Conservation (phyloP, 1,284 basidiomycete species). For the Takashimella tepidaria region DNA sequence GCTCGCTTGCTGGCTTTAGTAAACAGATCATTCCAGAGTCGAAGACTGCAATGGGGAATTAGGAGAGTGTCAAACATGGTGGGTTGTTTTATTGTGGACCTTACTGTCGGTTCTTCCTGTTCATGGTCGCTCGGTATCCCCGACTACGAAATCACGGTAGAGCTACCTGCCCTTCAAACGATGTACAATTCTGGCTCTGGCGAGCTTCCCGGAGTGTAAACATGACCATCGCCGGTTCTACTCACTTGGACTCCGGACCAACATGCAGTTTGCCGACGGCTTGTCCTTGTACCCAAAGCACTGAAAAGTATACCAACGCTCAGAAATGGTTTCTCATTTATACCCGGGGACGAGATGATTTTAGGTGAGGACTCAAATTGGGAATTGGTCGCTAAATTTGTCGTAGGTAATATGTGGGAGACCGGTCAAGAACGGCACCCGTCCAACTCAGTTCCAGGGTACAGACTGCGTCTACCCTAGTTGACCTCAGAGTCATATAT, state of each 20-base stretch:
- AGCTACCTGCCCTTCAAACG: conserved; percentile 33
- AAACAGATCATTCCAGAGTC: conserved; percentile 15
- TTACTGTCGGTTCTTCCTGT: background rate
- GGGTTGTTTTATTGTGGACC: conserved; percentile 19
- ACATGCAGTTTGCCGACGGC: conserved; percentile 55
- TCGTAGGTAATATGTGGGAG: conserved; percentile 23
- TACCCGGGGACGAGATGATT: conserved; percentile 24
- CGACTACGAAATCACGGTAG: conserved; percentile 39
- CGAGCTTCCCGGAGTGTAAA: conserved; percentile 29
- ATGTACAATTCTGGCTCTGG: conserved; percentile 26
- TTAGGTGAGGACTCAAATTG: conserved; percentile 12
- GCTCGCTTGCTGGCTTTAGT: conserved; percentile 3
- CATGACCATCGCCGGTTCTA: conserved; percentile 39
- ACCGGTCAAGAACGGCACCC: no score
- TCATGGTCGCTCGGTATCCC: conserved; percentile 5
- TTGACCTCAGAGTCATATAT: background rate
- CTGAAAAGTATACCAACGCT: conserved; percentile 55
- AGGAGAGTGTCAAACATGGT: conserved; percentile 35
- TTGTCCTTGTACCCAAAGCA: conserved; percentile 58
- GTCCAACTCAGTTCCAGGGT: no score
- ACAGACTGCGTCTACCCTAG: no score
- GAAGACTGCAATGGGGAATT: conserved; percentile 24
- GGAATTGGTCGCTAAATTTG: background rate
- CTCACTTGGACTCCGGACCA: no score
- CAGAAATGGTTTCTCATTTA: conserved; percentile 33